A percentile compares a stretch with the other conserved stretches of the same genome.
phyloP scores from a whole-genome alignment of 768 basidiomycete species.

The Chlorophyllum brunneum region DNA sequence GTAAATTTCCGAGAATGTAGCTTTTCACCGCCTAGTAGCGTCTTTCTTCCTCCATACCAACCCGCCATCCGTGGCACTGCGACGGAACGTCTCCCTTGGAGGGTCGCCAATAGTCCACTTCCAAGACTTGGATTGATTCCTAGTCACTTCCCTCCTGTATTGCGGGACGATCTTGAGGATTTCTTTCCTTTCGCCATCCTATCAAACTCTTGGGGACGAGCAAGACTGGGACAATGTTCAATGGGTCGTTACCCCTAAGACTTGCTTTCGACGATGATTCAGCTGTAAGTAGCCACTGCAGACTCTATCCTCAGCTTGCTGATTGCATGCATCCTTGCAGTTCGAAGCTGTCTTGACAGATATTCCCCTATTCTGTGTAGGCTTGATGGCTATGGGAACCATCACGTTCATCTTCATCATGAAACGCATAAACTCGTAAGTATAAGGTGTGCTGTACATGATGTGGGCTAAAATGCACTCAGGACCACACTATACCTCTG shows the following conservation, averaged over 20 bases:
- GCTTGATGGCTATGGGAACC: conserved; percentile 59
- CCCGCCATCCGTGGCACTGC: neutral
- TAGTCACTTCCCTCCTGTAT: neutral
- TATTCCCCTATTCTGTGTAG: conserved; percentile 64
- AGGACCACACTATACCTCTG: conserved; percentile 41
- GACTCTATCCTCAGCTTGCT: neutral
- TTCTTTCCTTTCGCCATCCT: conserved; percentile 1
- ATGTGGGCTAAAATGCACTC: conserved; percentile 1
- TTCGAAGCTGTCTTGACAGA: conserved; percentile 55
- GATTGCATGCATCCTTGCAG: conserved; percentile 26
- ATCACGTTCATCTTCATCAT: conserved; percentile 53
- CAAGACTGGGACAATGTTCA: conserved; percentile 11
- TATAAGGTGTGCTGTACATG: conserved; percentile 12
- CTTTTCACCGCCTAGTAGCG: neutral
- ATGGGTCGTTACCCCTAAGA: conserved; percentile 18
- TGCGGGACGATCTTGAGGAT: conserved; percentile 9
- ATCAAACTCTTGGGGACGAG: neutral
- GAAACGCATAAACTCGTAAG: conserved; percentile 51
- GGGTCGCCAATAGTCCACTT: conserved; percentile 2
- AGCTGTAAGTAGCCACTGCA: conserved; percentile 34
- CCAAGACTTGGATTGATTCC: neutral
- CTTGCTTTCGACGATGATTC: conserved; percentile 36
- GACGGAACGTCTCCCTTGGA: conserved; percentile 12
- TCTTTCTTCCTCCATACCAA: conserved; percentile 6
- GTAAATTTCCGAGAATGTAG: neutral